Conservation (phyloP, 208 protist genomes). For the Phytomonas francai region DNA sequence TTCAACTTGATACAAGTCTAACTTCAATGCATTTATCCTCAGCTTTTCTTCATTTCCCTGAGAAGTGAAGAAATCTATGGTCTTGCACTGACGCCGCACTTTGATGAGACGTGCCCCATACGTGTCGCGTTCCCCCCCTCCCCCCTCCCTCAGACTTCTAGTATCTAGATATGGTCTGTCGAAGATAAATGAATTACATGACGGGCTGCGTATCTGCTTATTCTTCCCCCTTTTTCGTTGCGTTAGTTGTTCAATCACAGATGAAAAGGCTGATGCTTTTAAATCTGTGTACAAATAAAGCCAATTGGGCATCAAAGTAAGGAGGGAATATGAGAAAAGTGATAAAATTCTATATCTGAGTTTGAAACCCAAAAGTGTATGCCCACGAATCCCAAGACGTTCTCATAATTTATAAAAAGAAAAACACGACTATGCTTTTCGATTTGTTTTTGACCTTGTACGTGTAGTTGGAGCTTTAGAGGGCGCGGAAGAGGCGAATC, state of each 20-base stretch:
- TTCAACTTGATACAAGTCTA: neutral
- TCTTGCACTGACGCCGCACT: neutral
- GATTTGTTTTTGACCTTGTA: neutral
- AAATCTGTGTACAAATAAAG: neutral
- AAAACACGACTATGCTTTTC: neutral
- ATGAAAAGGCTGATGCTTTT: neutral
- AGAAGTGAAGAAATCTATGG: neutral
- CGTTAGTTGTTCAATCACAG: neutral
- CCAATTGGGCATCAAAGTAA: neutral
- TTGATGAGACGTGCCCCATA: neutral
- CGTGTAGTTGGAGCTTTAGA: neutral
- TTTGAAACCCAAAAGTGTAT: neutral
- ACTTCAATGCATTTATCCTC: neutral
- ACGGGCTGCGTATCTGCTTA: neutral
- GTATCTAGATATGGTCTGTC: neutral
- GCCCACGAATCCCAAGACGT: neutral
- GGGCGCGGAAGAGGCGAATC: neutral
- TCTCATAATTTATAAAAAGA: neutral
- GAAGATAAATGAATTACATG: neutral
- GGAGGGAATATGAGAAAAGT: neutral
- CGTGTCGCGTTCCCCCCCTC: neutral
- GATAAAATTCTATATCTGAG: neutral
- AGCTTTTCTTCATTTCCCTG: neutral
- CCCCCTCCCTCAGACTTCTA: neutral
- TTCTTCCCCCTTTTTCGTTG: neutral